Conservation (phyloP, 176 grass and related monocot genomes). For the Oryza coarctata region DNA sequence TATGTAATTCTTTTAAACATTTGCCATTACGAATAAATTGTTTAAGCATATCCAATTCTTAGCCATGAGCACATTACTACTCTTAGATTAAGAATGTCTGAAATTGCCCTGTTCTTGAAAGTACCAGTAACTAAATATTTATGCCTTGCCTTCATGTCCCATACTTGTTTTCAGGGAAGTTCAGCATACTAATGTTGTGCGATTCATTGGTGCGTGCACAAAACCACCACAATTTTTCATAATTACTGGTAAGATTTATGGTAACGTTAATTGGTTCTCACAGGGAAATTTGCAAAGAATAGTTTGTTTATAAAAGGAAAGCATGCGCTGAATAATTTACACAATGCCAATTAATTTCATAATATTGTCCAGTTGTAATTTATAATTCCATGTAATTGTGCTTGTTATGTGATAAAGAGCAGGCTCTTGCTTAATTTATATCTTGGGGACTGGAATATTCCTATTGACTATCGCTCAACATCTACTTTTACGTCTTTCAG, state of each 20-base stretch:
- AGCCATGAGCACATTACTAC: not conserved
- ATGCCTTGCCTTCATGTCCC: conserved; percentile 25
- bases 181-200: conserved; percentile 93
- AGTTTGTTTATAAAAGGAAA: not conserved
- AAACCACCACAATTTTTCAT: conserved; percentile 90
- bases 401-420: conserved; percentile 24
- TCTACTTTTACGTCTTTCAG: conserved; percentile 50
- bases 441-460: conserved; percentile 15
- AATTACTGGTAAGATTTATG: conserved; percentile 73
- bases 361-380: conserved; percentile 2
- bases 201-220: conserved; percentile 93
- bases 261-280: conserved; percentile 19
- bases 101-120: not conserved
- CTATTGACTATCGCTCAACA: conserved; percentile 14
- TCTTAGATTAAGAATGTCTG: not conserved
- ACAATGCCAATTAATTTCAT: not conserved
- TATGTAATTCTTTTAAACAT: not conserved
- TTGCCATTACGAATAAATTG: not conserved
- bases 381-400: conserved; percentile 1
- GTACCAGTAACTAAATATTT: conserved; percentile 26
- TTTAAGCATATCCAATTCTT: not conserved
- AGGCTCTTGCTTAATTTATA: conserved; percentile 10
- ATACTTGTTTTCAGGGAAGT: conserved; percentile 72
- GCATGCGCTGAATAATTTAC: not conserved
- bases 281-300: conserved; percentile 14